These are phyloP conservation scores for Taxawa tesnikishii DNA, from an alignment of 2,329 filamentous ascomycete species.

Conservation along the genomic window DNA sequence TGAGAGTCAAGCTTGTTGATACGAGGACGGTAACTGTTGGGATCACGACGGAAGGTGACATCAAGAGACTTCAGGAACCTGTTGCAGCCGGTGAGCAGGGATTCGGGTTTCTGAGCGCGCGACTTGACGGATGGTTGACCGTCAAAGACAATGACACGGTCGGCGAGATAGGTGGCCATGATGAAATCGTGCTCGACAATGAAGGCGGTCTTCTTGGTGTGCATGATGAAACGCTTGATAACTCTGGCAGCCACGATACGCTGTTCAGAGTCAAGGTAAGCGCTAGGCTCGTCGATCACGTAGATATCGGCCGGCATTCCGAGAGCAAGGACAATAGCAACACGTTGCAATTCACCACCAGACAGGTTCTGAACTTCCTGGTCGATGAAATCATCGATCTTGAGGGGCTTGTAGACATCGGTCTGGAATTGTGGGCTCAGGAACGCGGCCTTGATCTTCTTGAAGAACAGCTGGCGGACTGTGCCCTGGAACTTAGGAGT, in stretches of 20 bases:
- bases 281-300: conserved; percentile 93
- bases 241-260: conserved; percentile 95
- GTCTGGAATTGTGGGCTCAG: conserved; percentile 97
- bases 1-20: conserved; percentile 97
- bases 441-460: conserved; percentile 97
- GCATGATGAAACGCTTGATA: conserved; percentile 99
- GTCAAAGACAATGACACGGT: conserved; percentile 97
- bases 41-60: conserved; percentile 96
- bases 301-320: conserved; percentile 96
- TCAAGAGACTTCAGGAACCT: conserved; percentile 91
- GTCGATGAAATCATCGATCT: conserved; percentile 97
- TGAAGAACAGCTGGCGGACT: conserved; percentile 96
- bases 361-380: conserved; percentile 99
- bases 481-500: conserved; percentile 97
- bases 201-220: conserved; percentile 98
- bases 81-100: conserved; percentile 90
- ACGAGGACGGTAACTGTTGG: conserved; percentile 87
- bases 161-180: conserved; percentile 74
- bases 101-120: conserved; percentile 82
- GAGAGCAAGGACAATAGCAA: conserved; percentile 93
- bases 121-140: conserved; percentile 81
- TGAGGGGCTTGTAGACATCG: conserved; percentile 98
- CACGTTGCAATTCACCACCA: conserved; percentile 98
- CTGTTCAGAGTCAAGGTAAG: conserved; percentile 97
- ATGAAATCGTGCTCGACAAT: conserved; percentile 99